Base-by-base conservation (phyloP, 306 rosid species). In the Canavalia gladiata region DNA sequence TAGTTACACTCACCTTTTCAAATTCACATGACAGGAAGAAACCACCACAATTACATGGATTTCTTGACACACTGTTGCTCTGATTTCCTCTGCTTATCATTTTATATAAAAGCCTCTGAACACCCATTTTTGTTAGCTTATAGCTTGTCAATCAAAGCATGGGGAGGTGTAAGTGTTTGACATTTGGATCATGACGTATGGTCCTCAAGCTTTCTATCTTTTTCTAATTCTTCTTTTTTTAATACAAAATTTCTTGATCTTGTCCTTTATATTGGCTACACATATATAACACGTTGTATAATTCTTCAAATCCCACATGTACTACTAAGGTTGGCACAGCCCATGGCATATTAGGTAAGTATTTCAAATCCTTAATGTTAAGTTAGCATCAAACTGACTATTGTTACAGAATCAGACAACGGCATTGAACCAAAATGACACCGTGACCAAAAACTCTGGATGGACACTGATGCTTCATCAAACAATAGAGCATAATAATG, bases 1-100 rank as follows among this genome's bases (percentile, higher is more conserved):
- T 77, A 74, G 85, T 81, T 77, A 76, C 78, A 70, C 80, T 82
- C 89, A 65, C 58, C 77, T 90, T 92, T 92, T 87, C 83, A 83
- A 86, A 83, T 83, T 77, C 76, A 77, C 82, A 45, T 72, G 97
- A 87, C 95, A 88, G 84, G 88, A 75, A 85, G 90, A 89, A 86
- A 86, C 76, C 56, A 59, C 69, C 54, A 39, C 83, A 84, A 13
- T 68, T 74, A 72, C 90, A 82, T 84, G 59, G 90, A 85, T 90
- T 84, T 91, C 97, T 88, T 84, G 78, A 81, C 84, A 83, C 81
- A 65, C 81, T 83, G 43, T 66, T 79, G 13, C 72, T 64, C 63
- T 54, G 56, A 56, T 75, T 80, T 76, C n/a, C 82, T 55, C 81
- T 77, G 81, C 60, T 73, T 60, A 46, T 76, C 58, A 67, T 75